Percentiles rank a stretch among this genome's conserved stretches.
These are phyloP conservation scores for Beta lomatogona DNA, from an alignment of 179 eudicot genomes.

Conservation along the genomic window DNA sequence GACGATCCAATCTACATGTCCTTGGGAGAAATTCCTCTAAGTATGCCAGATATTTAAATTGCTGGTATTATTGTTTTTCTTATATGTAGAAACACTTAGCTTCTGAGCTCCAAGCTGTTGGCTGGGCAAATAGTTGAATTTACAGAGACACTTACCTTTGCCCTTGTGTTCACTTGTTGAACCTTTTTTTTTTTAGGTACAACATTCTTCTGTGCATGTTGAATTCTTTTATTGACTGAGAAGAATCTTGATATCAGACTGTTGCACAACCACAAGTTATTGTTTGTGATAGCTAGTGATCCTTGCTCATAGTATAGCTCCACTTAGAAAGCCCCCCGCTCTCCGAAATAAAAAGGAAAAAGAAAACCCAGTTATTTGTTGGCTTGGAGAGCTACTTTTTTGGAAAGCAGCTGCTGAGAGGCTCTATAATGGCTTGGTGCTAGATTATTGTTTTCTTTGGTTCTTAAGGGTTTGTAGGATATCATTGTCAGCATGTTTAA, in stretches of 20 bases:
- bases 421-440: background rate
- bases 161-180: background rate
- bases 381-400: background rate
- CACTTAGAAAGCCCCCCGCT: background rate
- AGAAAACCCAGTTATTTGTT: background rate
- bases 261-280: background rate
- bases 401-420: background rate
- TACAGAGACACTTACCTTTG: conserved; percentile 10
- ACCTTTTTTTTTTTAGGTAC: background rate
- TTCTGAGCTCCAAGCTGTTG: conserved; percentile 26
- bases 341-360: too few species aligned
- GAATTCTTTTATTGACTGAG: background rate
- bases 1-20: conserved; percentile 91
- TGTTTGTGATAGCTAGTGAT: background rate
- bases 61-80: conserved; percentile 47
- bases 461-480: too few species aligned
- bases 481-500: too few species aligned
- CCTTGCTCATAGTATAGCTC: background rate
- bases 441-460: too few species aligned
- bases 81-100: conserved; percentile 25
- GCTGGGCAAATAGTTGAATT: conserved; percentile 9
- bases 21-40: conserved; percentile 90
- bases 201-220: background rate
- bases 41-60: conserved; percentile 66
- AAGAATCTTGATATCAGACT: background rate